A percentile compares a stretch with the other conserved stretches of the same genome.
Evolutionary conservation across 1,139 yeast species (phyloP).

Genomic region (Insectozyma bohioensis): DNA sequence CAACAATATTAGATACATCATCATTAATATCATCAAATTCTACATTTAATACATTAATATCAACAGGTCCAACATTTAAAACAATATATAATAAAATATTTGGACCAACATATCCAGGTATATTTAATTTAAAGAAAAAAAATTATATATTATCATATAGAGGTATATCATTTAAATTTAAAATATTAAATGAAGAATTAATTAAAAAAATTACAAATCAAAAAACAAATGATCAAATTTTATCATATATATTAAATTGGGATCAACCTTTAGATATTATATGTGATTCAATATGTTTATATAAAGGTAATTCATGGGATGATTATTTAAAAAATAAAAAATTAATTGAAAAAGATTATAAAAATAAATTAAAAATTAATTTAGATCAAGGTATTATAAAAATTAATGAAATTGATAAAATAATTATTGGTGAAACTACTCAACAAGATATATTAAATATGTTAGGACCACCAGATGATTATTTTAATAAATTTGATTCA

Average conservation of each 20-base stretch:
- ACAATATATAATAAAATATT: constrained; percentile 54
- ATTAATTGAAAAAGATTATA: background rate
- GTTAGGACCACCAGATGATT: constrained; percentile 60
- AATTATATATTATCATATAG: constrained; percentile 52
- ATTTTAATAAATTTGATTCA: constrained; percentile 48
- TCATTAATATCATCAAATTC: constrained; percentile 8
- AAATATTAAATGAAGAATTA: constrained; percentile 22
- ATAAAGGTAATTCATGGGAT: constrained; percentile 22
- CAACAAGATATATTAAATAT: constrained; percentile 49
- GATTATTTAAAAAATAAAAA: constrained; percentile 17
- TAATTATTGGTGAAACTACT: constrained; percentile 36
- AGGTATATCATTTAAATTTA: constrained; percentile 52
- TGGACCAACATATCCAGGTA: constrained; percentile 67
- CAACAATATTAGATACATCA: constrained; percentile 7
- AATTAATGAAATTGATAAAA: constrained; percentile 14
- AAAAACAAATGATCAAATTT: constrained; percentile 19
- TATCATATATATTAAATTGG: constrained; percentile 35
- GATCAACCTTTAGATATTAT: constrained; percentile 28
- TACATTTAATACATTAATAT: constrained; percentile 8
- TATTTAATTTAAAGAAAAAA: constrained; percentile 17
- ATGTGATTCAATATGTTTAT: constrained; percentile 24
- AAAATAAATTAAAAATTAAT: constrained; percentile 2
- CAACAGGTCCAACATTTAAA: constrained; percentile 30
- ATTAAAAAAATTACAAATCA: constrained; percentile 16
- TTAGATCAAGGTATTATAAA: constrained; percentile 13